Conservation (phyloP, 23 red algal species). For the Agarophyton chilense region DNA sequence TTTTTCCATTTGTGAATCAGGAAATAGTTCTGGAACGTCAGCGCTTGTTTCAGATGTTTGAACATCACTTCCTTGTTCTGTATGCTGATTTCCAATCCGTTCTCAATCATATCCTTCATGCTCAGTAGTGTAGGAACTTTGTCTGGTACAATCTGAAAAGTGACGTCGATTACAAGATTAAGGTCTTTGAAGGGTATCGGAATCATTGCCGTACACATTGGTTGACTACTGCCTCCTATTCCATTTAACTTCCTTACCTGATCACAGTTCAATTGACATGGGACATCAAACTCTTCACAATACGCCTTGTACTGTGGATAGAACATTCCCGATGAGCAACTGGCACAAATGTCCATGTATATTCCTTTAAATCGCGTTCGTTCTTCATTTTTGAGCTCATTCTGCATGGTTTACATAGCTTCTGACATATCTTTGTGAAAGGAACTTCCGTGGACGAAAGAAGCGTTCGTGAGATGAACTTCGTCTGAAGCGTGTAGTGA, state of each 20-base stretch:
- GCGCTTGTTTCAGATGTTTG: not conserved
- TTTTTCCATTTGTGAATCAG: constrained; percentile 17
- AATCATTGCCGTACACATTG: not conserved
- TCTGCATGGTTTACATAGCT: not conserved
- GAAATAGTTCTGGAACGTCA: constrained; percentile 13
- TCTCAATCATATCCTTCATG: not conserved
- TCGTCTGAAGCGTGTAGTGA: not conserved
- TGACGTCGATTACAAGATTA: constrained; percentile 7
- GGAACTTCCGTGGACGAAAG: constrained; percentile 2
- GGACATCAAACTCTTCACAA: not conserved
- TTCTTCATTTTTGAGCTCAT: not conserved
- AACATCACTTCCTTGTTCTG: not conserved
- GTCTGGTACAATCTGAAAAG: not conserved
- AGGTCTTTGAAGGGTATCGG: not conserved
- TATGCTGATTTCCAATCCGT: not conserved
- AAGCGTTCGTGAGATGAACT: not conserved
- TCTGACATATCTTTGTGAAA: not conserved
- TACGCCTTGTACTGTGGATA: not conserved
- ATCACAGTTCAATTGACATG: not conserved
- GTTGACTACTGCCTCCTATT: not conserved
- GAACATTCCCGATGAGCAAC: not conserved
- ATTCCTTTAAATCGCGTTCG: not conserved
- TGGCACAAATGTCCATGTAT: not conserved
- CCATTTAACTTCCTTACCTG: not conserved
- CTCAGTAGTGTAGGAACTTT: not conserved